Evolutionary conservation across 176 grass and related monocot genomes (phyloP).

Genomic region (Carex parvula): DNA sequence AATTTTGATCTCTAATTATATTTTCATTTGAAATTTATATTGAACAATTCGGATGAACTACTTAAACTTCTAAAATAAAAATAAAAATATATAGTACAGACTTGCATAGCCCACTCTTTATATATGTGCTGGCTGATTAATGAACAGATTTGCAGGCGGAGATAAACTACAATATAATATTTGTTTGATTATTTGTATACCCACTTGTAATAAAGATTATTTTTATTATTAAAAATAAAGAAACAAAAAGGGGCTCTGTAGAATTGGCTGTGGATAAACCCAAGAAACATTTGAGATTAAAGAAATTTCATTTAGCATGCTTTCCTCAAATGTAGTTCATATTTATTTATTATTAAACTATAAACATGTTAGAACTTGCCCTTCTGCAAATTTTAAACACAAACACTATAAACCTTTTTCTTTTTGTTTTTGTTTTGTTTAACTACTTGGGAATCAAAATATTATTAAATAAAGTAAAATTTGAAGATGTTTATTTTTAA

Average conservation of each 20-base stretch:
- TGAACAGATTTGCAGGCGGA: not conserved
- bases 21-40: no score
- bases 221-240: not conserved
- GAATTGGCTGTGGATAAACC: not conserved
- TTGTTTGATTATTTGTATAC: not conserved
- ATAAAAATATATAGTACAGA: no score
- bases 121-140: not conserved
- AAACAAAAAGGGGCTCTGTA: not conserved
- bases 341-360: not conserved
- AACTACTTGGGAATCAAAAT: not conserved
- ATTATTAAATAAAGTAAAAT: not conserved
- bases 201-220: not conserved
- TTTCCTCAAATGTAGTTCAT: not conserved
- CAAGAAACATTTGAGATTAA: not conserved
- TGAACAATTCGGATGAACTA: rapidly evolving
- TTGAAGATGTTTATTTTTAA: not conserved
- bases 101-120: not conserved
- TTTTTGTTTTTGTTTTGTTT: not conserved
- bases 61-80: no score
- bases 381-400: not conserved
- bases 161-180: not conserved
- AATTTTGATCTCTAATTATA: no score
- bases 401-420: not conserved
- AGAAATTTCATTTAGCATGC: not conserved
- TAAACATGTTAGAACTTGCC: not conserved